These are phyloP conservation scores for Pseudogymnoascus sp. DNA, from an alignment of 2,329 filamentous ascomycete species.

Conservation along the genomic window DNA sequence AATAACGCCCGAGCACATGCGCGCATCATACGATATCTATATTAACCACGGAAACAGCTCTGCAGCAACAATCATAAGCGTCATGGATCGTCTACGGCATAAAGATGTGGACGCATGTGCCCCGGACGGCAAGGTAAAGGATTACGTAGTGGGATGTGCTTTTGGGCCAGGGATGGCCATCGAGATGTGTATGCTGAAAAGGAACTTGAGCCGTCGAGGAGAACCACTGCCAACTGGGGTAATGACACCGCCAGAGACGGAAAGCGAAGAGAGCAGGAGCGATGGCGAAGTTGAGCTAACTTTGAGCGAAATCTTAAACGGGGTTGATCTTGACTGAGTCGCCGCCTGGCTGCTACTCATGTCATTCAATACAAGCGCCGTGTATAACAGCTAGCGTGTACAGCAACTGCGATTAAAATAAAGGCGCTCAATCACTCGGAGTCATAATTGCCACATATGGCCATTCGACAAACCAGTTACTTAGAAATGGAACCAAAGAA, in stretches of 20 bases:
- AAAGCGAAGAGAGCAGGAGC: conserved; percentile 22
- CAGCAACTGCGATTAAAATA: not conserved
- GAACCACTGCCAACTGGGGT: conserved; percentile 19
- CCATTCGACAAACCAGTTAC: not conserved
- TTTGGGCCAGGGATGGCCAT: conserved; percentile 62
- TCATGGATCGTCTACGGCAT: conserved; percentile 50
- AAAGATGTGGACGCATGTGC: conserved; percentile 52
- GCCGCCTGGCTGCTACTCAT: not conserved
- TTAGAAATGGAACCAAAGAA: not conserved
- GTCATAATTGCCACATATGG: not conserved
- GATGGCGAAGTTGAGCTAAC: conserved; percentile 21
- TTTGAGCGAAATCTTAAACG: conserved; percentile 24
- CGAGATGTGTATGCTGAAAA: conserved; percentile 57
- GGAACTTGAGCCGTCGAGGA: conserved; percentile 24
- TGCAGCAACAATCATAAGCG: conserved; percentile 60
- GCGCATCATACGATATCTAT: conserved; percentile 62
- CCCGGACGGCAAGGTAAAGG: conserved; percentile 40
- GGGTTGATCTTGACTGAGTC: conserved; percentile 25
- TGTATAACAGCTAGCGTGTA: not conserved
- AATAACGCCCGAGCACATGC: conserved; percentile 54
- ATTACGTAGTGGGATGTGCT: conserved; percentile 57
- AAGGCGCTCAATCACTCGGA: not conserved
- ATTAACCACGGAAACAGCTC: conserved; percentile 60
- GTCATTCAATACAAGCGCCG: no score
- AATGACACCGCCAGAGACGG: conserved; percentile 25